Base-by-base conservation (phyloP, 164 flowering plant species). In the Kingdonia uniflora region DNA sequence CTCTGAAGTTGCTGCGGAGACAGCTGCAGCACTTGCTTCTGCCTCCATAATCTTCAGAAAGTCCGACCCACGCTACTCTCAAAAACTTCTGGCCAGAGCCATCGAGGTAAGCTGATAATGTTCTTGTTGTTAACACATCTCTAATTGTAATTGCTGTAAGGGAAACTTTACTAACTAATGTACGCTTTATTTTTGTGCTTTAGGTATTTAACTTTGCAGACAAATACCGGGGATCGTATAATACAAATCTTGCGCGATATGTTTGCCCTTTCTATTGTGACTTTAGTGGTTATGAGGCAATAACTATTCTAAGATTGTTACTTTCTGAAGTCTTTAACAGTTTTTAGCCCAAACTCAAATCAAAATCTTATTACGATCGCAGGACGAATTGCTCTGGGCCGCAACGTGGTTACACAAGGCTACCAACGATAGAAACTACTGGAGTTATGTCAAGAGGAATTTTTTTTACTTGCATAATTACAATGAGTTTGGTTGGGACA, bases 11-110 rank as follows among this genome's bases (percentile, higher is more conserved):
- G 64, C 88, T 0, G 83, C 68, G 0, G 95, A 87, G 70, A 81
- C 74, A 0, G 88, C 95, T 0, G 88, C 95, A 4, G 91, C 88
- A 0, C 70, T 87, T 20, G 91, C 88, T 0, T 77, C 95, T 0
- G 67, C 95, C 26, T 72, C 95, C 24, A 39, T 80, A 5, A 76
- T 59, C 20, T 84, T 80, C 19, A 71, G 42, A 56, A 14, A 47
- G 0, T 38, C 22, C n/a, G 64, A 81, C 64, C 59, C 48, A 3
- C 10, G 16, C 6, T 86, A 83, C 52, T 70, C 88, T 1, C 22
- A 58, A 1, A 55, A 5, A 55, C 82, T 82, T 25, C 74, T 76
- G 10, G 39, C 50, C 14, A 67, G 85, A 33, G 79, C 89, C 0
- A 54, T 12, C 39, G 57, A 46, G 78, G 90, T 78, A 54, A 39